A percentile compares a stretch with the other conserved stretches of the same genome.
Conservation (phyloP, 306 rosid species). For the Glycine latifolia region DNA sequence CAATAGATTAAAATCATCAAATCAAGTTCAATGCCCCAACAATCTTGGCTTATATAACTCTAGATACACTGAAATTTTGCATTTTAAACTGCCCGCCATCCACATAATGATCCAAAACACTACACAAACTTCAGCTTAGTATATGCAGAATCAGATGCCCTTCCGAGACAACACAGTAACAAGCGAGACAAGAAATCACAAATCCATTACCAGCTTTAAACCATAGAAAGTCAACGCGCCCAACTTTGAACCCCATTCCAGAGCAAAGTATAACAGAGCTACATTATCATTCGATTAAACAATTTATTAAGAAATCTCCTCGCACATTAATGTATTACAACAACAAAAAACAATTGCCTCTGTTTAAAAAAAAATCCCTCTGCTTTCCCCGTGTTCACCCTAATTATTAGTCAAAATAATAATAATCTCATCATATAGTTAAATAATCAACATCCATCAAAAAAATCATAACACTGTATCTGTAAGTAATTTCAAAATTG, state of each 20-base stretch:
- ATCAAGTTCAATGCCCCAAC: not conserved
- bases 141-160: no score
- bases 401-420: conserved; percentile 36
- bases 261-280: not conserved
- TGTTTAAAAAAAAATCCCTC: conserved; percentile 8
- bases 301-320: conserved; percentile 36
- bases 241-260: conserved; percentile 15
- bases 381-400: conserved; percentile 39
- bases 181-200: no score
- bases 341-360: conserved; percentile 35
- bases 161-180: no score
- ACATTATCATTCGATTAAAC: not conserved
- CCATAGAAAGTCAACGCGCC: no score
- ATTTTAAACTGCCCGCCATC: conserved; percentile 1
- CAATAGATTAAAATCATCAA: not conserved
- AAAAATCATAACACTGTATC: conserved; percentile 6
- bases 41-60: no score
- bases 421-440: conserved; percentile 28
- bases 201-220: no score
- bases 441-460: conserved; percentile 16
- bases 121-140: not conserved
- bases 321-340: conserved; percentile 45
- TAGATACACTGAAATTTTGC: not conserved
- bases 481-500: not conserved
- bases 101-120: conserved; percentile 6